phyloP scores from a whole-genome alignment of 345 rosid species.

The Salix koriyanagi region DNA sequence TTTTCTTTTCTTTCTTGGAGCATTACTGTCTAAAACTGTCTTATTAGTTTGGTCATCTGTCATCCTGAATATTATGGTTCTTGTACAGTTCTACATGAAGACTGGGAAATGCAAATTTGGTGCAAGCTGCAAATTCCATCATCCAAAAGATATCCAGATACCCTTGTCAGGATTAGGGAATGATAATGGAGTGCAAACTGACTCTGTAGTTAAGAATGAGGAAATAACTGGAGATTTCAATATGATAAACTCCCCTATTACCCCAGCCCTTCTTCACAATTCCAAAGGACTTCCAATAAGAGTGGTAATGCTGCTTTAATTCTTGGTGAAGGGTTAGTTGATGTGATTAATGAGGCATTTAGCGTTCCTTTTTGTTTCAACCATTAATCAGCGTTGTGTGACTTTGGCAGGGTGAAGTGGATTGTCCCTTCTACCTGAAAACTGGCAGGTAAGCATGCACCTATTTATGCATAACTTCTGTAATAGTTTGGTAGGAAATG shows the following conservation, averaged over 20 bases:
- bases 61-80: constrained; percentile 18
- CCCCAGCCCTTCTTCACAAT: constrained; percentile 57
- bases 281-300: constrained; percentile 91
- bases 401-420: constrained; percentile 72
- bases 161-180: constrained; percentile 41
- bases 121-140: constrained; percentile 82
- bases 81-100: constrained; percentile 77
- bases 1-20: not conserved
- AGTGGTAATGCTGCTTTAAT: constrained; percentile 37
- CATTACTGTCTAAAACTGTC: not conserved
- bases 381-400: constrained; percentile 5
- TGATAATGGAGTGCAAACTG: constrained; percentile 37
- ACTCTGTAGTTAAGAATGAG: constrained; percentile 25
- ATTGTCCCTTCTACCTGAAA: constrained; percentile 92
- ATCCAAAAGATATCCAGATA: constrained; percentile 74
- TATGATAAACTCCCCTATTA: constrained; percentile 24
- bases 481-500: not conserved
- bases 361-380: not conserved
- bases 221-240: constrained; percentile 29
- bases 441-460: constrained; percentile 69
- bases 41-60: constrained; percentile 19
- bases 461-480: not conserved
- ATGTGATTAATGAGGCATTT: not conserved
- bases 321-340: not conserved
- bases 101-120: constrained; percentile 94